Evolutionary conservation across 1,139 yeast genomes (phyloP).

Genomic region (Scheffersomyces illinoinensis): DNA sequence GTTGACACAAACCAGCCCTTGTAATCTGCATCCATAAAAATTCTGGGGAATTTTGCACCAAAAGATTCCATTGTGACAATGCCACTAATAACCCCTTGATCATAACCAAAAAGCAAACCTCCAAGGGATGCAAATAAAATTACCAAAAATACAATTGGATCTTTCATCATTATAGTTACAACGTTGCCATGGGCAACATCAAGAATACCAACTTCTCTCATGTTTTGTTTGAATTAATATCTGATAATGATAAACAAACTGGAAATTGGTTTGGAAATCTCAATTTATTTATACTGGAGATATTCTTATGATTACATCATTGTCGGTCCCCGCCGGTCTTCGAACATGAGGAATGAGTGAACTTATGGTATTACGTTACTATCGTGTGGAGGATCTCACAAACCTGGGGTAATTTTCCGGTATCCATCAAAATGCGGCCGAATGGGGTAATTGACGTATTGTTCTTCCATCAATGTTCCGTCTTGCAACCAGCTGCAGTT

Average conservation of each 20-base stretch:
- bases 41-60: constrained; percentile 13
- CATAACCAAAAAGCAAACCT: constrained; percentile 8
- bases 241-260: neutral
- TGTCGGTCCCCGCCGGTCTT: neutral
- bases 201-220: constrained; percentile 2
- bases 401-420: neutral
- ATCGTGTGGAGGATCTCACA: neutral
- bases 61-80: constrained; percentile 14
- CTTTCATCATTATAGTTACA: constrained; percentile 7
- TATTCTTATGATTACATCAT: neutral
- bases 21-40: constrained; percentile 18
- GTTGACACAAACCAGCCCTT: constrained; percentile 26
- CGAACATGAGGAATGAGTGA: neutral
- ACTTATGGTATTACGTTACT: neutral
- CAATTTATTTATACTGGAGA: neutral
- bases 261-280: neutral
- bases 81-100: neutral
- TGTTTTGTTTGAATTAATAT: neutral
- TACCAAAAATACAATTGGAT: constrained; percentile 15
- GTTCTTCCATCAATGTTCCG: neutral
- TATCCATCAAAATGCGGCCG: neutral
- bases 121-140: constrained; percentile 16
- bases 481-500: neutral
- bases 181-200: constrained; percentile 5
- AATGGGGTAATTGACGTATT: neutral